phyloP scores from a whole-genome alignment of 2,329 filamentous ascomycete genomes.

The Zymoseptoria crescenta region DNA sequence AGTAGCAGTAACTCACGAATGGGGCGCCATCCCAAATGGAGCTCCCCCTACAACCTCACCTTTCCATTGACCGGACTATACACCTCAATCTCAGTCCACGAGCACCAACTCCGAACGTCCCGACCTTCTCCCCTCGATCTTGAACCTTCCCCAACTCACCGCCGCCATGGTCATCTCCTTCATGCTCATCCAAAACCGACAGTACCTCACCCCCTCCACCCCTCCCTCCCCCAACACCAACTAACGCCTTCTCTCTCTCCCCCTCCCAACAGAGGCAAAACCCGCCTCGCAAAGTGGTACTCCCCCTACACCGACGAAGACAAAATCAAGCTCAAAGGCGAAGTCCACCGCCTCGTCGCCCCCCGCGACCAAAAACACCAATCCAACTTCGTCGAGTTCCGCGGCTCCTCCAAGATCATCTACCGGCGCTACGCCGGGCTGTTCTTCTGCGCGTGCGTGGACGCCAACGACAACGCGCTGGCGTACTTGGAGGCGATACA shows the following conservation, averaged over 20 bases:
- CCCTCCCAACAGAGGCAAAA: constrained; percentile 69
- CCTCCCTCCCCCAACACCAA: constrained; percentile 6
- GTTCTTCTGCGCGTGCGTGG: constrained; percentile 98
- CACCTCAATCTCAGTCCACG: too few relatives aligned
- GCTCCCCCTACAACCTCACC: neutral
- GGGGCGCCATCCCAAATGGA: too few relatives aligned
- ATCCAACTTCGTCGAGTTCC: constrained; percentile 96
- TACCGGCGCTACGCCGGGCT: constrained; percentile 95
- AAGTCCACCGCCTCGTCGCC: constrained; percentile 96
- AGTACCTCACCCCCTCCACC: constrained; percentile 44
- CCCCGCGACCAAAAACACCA: constrained; percentile 99
- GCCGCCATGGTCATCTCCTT: constrained; percentile 56
- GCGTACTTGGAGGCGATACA: constrained; percentile 96
- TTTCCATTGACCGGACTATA: neutral
- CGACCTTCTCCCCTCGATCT: too few relatives aligned
- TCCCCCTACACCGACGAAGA: constrained; percentile 97
- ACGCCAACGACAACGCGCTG: constrained; percentile 97
- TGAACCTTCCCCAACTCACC: neutral
- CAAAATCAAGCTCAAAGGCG: constrained; percentile 98
- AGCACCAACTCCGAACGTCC: too few relatives aligned
- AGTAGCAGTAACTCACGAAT: too few relatives aligned
- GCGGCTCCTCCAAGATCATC: constrained; percentile 83
- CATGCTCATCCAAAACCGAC: constrained; percentile 82
- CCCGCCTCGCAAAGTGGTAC: constrained; percentile 97
- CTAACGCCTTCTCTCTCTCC: constrained; percentile 6